Percentiles rank a stretch among this genome's conserved stretches.
Conservation (phyloP, 345 rosid species). For the Syzygium grande region DNA sequence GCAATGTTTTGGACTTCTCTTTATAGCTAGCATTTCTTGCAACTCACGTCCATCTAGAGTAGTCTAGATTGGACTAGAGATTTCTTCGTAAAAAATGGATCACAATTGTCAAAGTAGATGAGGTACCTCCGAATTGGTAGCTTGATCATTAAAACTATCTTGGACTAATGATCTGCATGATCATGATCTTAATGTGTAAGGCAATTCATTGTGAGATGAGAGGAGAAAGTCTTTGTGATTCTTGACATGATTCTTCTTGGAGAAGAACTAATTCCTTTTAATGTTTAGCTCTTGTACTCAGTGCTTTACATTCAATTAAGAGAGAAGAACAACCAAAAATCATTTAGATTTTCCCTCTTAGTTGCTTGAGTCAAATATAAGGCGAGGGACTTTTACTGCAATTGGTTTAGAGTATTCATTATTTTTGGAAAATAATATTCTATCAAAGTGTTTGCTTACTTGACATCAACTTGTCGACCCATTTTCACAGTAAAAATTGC, state of each 20-base stretch:
- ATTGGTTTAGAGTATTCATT: neutral
- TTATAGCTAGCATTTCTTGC: no score
- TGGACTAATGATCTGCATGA: neutral
- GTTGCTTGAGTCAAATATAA: neutral
- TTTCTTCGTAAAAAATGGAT: no score
- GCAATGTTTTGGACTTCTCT: neutral
- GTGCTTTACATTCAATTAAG: neutral
- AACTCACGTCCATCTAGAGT: no score
- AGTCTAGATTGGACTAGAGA: no score
- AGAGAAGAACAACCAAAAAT: neutral
- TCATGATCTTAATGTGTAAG: neutral
- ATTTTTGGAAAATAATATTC: neutral
- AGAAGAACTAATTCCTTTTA: neutral
- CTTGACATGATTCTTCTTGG: neutral
- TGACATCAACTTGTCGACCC: neutral
- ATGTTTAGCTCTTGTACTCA: neutral
- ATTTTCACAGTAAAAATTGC: neutral
- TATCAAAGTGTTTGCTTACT: neutral
- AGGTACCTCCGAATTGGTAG: neutral
- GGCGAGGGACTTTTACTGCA: neutral
- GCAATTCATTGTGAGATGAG: neutral
- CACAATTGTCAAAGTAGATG: neutral
- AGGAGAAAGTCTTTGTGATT: neutral
- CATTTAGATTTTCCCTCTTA: neutral
- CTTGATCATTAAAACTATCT: neutral